Evolutionary conservation across 805 yeast species (phyloP).

Genomic region (Saturnispora besseyi): DNA sequence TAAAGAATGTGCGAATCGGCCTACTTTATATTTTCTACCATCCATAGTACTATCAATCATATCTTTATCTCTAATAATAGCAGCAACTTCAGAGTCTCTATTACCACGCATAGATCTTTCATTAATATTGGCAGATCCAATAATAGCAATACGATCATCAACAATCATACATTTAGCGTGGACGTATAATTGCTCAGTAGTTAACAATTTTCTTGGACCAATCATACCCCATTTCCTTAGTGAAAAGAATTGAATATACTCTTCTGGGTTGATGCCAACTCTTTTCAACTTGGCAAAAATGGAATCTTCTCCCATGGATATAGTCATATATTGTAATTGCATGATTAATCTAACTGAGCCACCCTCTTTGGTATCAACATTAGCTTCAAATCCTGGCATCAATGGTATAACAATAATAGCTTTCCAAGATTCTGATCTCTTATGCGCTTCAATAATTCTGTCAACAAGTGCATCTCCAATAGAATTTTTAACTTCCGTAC

Average conservation of each 20-base stretch:
- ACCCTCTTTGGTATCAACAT: conserved; percentile 89
- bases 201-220: conserved; percentile 63
- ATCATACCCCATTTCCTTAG: conserved; percentile 92
- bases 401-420: conserved; percentile 88
- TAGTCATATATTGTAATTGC: conserved; percentile 93
- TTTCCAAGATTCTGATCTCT: conserved; percentile 70
- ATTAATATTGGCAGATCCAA: conserved; percentile 95
- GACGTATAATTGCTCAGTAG: conserved; percentile 86
- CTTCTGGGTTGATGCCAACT: conserved; percentile 79
- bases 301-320: conserved; percentile 81
- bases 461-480: conserved; percentile 98
- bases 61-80: conserved; percentile 75
- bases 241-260: conserved; percentile 86
- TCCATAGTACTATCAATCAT: conserved; percentile 65
- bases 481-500: conserved; percentile 73
- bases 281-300: conserved; percentile 74
- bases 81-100: conserved; percentile 92
- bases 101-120: conserved; percentile 93
- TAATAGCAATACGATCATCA: conserved; percentile 87
- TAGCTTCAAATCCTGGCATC: conserved; percentile 95
- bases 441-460: conserved; percentile 81
- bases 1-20: conserved; percentile 80
- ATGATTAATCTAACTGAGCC: conserved; percentile 91
- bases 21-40: conserved; percentile 73
- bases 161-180: conserved; percentile 90